A percentile compares a stretch with the other conserved stretches of the same genome.
Conservation (phyloP, 2,329 filamentous ascomycete species). For the Cercospora beticola region DNA sequence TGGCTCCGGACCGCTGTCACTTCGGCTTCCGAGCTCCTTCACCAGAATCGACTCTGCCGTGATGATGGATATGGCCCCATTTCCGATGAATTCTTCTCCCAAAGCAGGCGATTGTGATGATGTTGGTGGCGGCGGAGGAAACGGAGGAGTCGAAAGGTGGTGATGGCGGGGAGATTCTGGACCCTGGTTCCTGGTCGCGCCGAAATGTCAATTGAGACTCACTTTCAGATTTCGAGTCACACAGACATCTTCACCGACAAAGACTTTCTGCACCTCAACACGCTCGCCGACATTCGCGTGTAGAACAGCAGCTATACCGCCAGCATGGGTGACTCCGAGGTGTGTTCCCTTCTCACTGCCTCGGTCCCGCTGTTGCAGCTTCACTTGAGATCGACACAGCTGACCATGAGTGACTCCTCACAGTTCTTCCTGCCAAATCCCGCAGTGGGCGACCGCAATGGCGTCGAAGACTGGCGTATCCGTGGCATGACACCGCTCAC, state of each 20-base stretch:
- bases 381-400: neutral
- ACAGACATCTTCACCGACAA: neutral
- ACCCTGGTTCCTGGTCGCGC: neutral
- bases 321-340: neutral
- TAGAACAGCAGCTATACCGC: neutral
- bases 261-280: neutral
- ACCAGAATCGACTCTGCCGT: neutral
- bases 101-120: neutral
- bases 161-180: neutral
- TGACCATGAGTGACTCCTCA: neutral
- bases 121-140: neutral
- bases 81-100: neutral
- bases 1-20: neutral
- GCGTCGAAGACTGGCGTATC: slow-evolving; percentile 54
- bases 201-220: neutral
- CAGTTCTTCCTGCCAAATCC: slow-evolving; percentile 55
- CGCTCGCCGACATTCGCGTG: neutral
- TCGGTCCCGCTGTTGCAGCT: neutral
- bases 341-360: neutral
- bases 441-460: slow-evolving; percentile 50
- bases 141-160: neutral
- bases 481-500: slow-evolving; percentile 71
- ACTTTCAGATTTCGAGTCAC: neutral
- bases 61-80: neutral
- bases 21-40: neutral